Evolutionary conservation across 192 early-diverging fungal genomes (phyloP).

Genomic region (Umbelopsis sp.): DNA sequence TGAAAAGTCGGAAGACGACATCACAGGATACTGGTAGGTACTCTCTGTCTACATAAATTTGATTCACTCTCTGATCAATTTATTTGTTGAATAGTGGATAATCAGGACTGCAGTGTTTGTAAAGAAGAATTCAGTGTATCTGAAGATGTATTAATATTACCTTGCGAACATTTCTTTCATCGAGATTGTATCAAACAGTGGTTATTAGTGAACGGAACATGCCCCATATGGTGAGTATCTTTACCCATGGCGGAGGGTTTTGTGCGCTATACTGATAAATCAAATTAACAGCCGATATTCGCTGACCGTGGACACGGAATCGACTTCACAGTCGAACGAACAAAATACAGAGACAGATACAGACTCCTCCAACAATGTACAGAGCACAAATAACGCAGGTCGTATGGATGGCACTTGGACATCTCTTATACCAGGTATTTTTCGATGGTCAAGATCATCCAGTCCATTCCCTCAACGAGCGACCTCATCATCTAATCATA

Average conservation of each 20-base stretch:
- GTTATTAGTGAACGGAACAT: slow-evolving; percentile 78
- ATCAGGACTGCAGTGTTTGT: slow-evolving; percentile 67
- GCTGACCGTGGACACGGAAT: not conserved
- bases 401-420: slow-evolving; percentile 3
- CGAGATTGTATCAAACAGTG: slow-evolving; percentile 69
- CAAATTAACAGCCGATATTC: not conserved
- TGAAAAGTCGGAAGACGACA: slow-evolving; percentile 57
- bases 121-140: slow-evolving; percentile 68
- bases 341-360: not conserved
- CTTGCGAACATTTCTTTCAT: slow-evolving; percentile 78
- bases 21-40: slow-evolving; percentile 51
- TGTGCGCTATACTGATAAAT: not conserved
- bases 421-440: slow-evolving; percentile 19
- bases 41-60: not conserved
- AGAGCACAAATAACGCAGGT: not conserved
- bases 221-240: slow-evolving; percentile 59
- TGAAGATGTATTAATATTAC: slow-evolving; percentile 56
- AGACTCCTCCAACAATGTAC: slow-evolving; percentile 3
- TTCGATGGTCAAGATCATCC: slow-evolving; percentile 1
- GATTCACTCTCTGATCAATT: not conserved
- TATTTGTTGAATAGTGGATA: not conserved
- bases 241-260: not conserved
- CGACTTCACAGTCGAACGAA: not conserved
- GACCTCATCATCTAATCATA: not conserved
- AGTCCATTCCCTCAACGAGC: not conserved